phyloP scores from a whole-genome alignment of 129 eudicot species.

The Ambrosia artemisiifolia region DNA sequence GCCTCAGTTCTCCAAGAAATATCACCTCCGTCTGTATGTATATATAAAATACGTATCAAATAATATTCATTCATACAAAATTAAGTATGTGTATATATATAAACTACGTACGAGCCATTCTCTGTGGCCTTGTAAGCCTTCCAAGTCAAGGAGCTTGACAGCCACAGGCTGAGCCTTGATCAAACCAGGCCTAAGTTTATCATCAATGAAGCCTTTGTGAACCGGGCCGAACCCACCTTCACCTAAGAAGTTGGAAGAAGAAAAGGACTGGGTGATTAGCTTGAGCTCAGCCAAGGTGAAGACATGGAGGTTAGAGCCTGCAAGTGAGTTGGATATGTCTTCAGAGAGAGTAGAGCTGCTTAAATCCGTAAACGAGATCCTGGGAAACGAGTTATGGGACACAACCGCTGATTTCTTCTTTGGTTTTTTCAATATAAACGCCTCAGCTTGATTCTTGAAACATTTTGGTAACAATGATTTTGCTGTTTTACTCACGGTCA shows the following conservation, averaged over 20 bases:
- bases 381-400: slow-evolving; percentile 41
- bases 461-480: slow-evolving; percentile 49
- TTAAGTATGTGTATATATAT: no score
- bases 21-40: slow-evolving; percentile 95
- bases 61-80: no score
- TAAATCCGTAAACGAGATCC: slow-evolving; percentile 46
- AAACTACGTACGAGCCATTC: slow-evolving; percentile 70
- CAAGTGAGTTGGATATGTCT: slow-evolving; percentile 66
- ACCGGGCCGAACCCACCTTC: slow-evolving; percentile 96
- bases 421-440: background rate
- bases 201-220: slow-evolving; percentile 84
- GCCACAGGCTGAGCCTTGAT: slow-evolving; percentile 94
- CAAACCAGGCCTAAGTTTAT: slow-evolving; percentile 62
- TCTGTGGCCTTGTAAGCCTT: slow-evolving; percentile 75
- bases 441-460: slow-evolving; percentile 36
- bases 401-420: slow-evolving; percentile 29
- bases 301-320: slow-evolving; percentile 59
- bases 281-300: slow-evolving; percentile 66
- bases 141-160: slow-evolving; percentile 77
- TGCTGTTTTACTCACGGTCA: slow-evolving; percentile 47
- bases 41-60: no score
- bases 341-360: slow-evolving; percentile 54
- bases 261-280: slow-evolving; percentile 68
- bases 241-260: slow-evolving; percentile 71
- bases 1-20: slow-evolving; percentile 82